Conservation (phyloP, 257 asterid genomes). For the Cynanchum wilfordii region DNA sequence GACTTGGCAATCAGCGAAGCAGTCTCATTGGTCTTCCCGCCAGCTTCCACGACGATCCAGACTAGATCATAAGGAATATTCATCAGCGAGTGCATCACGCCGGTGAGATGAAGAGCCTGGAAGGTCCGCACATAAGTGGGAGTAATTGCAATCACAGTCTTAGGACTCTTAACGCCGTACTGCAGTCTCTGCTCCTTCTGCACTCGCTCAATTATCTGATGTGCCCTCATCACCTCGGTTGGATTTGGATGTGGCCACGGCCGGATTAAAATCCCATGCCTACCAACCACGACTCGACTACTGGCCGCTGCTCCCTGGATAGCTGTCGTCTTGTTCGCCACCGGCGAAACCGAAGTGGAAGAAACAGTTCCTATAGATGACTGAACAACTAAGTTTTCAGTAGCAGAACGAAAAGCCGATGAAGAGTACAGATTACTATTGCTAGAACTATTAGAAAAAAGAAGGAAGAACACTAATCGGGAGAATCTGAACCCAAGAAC, state of each 20-base stretch:
- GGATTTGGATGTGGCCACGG: conserved; percentile 99
- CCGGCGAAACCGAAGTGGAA: conserved; percentile 21
- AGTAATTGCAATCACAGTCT: conserved; percentile 66
- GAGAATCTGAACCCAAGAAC: conserved; percentile 93
- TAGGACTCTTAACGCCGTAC: conserved; percentile 76
- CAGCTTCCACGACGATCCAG: conserved; percentile 96
- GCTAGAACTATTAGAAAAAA: conserved; percentile 42
- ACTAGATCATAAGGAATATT: conserved; percentile 70
- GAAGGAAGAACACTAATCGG: conserved; percentile 70
- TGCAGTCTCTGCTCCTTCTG: conserved; percentile 84
- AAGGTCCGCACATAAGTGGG: conserved; percentile 93
- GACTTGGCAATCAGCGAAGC: conserved; percentile 66
- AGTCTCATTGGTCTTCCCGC: conserved; percentile 71
- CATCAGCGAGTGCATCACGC: conserved; percentile 94
- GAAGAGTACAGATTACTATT: conserved; percentile 39
- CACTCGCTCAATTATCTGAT: conserved; percentile 76
- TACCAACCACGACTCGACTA: conserved; percentile 84
- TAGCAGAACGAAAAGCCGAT: conserved; percentile 13
- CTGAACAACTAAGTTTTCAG: conserved; percentile 18
- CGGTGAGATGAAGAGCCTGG: conserved; percentile 90
- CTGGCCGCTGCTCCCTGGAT: conserved; percentile 26
- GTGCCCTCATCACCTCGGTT: conserved; percentile 86
- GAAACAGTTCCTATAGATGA: conserved; percentile 12
- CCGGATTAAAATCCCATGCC: conserved; percentile 87
- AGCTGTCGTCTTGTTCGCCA: conserved; percentile 28